phyloP scores from a whole-genome alignment of 2,329 filamentous ascomycete species.

The Penicillium sp. region DNA sequence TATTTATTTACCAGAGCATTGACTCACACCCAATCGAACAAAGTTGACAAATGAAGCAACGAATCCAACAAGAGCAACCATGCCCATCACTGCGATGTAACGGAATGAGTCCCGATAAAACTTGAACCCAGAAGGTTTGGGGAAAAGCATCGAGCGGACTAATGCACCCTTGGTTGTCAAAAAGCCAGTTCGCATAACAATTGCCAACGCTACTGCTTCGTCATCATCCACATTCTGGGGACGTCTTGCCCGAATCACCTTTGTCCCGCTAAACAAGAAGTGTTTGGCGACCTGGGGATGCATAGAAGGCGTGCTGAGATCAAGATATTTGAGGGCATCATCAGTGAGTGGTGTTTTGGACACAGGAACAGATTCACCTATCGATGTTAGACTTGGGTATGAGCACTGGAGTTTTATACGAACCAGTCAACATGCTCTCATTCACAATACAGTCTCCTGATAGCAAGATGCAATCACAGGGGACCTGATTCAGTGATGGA shows the following conservation, averaged over 20 bases:
- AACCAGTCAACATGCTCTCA: slow-evolving; percentile 92
- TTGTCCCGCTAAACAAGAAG: slow-evolving; percentile 92
- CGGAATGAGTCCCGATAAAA: slow-evolving; percentile 97
- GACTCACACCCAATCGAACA: slow-evolving; percentile 65
- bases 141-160: slow-evolving; percentile 96
- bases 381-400: slow-evolving; percentile 19
- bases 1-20: neutral
- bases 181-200: slow-evolving; percentile 92
- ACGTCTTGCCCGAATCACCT: slow-evolving; percentile 84
- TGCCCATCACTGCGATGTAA: slow-evolving; percentile 95
- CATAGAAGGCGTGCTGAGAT: slow-evolving; percentile 77
- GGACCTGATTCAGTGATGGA: slow-evolving; percentile 81
- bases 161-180: slow-evolving; percentile 96
- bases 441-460: slow-evolving; percentile 98
- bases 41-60: slow-evolving; percentile 92
- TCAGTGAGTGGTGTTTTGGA: slow-evolving; percentile 85
- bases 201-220: slow-evolving; percentile 84
- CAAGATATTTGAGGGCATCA: slow-evolving; percentile 71
- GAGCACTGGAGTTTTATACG: slow-evolving; percentile 7
- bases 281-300: slow-evolving; percentile 80
- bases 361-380: slow-evolving; percentile 91
- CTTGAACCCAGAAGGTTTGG: slow-evolving; percentile 96
- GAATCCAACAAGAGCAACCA: slow-evolving; percentile 82
- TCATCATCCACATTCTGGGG: slow-evolving; percentile 83
- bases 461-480: slow-evolving; percentile 85